Base-by-base conservation (phyloP, 495 filamentous ascomycete species). In the Staphylotrichum longicolle region DNA sequence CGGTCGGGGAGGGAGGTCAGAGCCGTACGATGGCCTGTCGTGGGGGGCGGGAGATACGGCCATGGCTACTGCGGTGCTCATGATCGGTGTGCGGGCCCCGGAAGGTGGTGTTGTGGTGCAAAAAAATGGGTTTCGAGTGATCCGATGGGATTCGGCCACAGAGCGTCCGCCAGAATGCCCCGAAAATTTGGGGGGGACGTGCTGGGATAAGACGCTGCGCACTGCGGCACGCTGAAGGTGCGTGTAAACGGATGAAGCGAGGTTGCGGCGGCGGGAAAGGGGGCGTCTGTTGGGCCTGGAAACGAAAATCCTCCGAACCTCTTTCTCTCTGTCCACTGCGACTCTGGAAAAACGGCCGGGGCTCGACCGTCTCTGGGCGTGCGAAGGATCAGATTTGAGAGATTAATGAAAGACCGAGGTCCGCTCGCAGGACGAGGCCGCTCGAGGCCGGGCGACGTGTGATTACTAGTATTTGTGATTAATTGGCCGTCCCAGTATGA, bases 41-140 rank as follows among this genome's bases (percentile, higher is more conserved):
- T 83, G 79, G 61, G 81, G 82, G 72, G 82, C 82, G 63, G 81
- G 82, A 52, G 82, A 83, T 54, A 80, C 80, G 64, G 80, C 81
- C 81, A 85, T 83, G 51, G 82, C 81, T 72, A 85, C 78, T 62
- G 80, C 82, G 70, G 81, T 78, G 70, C 81, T 83, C 82, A 85
- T 85, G 70, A 63, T 82, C 63, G 54, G 55, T 63, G 64, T 55
- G 46, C 62, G 51, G 57, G 37, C 53, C 40, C 40, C 37, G 27
- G 37, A 39, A 42, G 39, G 27, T 55, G 41, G 46, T 40, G 54
- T 60, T 49, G 45, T 54, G 41, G 32, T 33, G 50, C 53, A 60
- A 50, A 40, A 40, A 52, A 58, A 46, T 12, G 39, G 44, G 55
- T 15, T 32, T 54, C 49, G 48, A 53, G 35, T 46, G 57, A 52